A percentile compares a stretch with the other conserved stretches of the same genome.
Evolutionary conservation across 805 yeast species (phyloP).

Genomic region (Starmerella floricola): DNA sequence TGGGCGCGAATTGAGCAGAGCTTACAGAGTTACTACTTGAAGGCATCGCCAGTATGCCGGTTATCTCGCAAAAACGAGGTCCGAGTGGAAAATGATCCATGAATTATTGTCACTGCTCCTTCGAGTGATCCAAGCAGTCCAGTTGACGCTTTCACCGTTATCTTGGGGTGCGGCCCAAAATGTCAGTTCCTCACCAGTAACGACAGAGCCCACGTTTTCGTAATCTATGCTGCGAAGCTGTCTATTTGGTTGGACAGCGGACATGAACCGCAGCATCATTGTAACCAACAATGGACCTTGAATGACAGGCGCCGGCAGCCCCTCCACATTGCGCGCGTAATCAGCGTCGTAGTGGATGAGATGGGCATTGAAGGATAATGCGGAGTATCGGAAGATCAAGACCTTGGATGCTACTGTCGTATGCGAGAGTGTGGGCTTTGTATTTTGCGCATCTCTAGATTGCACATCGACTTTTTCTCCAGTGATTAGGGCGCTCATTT

Average conservation of each 20-base stretch:
- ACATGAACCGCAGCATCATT: slow-evolving; percentile 43
- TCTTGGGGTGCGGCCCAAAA: background rate
- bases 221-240: slow-evolving; percentile 34
- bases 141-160: background rate
- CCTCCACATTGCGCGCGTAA: slow-evolving; percentile 45
- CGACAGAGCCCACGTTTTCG: slow-evolving; percentile 40
- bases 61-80: slow-evolving; percentile 5
- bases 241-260: slow-evolving; percentile 10
- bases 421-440: slow-evolving; percentile 15
- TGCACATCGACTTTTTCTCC: background rate
- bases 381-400: slow-evolving; percentile 52
- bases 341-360: slow-evolving; percentile 58
- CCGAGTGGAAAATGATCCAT: background rate
- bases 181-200: background rate
- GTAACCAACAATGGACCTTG: slow-evolving; percentile 77
- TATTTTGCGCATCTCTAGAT: background rate
- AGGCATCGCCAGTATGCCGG: slow-evolving; percentile 7
- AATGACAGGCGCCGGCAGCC: slow-evolving; percentile 48
- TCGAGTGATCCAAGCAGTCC: background rate
- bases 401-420: slow-evolving; percentile 32
- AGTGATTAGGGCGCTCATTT: background rate
- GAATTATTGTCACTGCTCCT: background rate
- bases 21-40: slow-evolving; percentile 13
- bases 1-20: slow-evolving; percentile 38
- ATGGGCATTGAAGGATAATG: slow-evolving; percentile 73